Evolutionary conservation across 805 yeast species (phyloP), one percentile per base, ranked within the genome.

Genomic region (Lipomyces sp.): DNA sequence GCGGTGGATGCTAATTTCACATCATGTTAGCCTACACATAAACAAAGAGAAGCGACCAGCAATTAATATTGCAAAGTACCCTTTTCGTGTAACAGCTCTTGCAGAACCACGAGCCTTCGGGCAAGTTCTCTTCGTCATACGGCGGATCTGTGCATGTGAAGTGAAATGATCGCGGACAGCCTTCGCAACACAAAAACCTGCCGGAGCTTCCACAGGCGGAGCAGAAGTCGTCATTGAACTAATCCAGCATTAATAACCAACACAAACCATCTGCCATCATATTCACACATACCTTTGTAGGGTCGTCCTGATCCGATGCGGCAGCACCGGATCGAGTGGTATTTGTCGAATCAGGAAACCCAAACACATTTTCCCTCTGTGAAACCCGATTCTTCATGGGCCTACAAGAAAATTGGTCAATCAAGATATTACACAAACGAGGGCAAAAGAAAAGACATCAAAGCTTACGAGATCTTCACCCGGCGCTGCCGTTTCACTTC

Each of bases 101-200:
- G 70, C 98, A 91, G 59, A 76, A 81, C 98, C 98, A 91, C 55
- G 81, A 84, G 33, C 85, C 96, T 42, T 84, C 95, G 0, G 98
- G 98, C 6, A 87, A 69, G 34, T 76, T 65, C 44, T 77, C 74
- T 37, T 84, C 88, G 59, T 84, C 87, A 31, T 83, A 69, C 0
- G 98, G 98, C 2, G 98, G 98, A 61, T 86, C 84, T 53, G 91
- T 78, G 66, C 98, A 91, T 4, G 86, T 74, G 64, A 93, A 88
- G 65, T 91, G 98, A 68, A 91, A 93, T 1, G 96, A 86, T 61
- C 76, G 77, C 0, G 97, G 96, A 68, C 98, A 91, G 1, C 86
- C 75, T 61, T 91, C 98, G 69, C 98, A 91, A 68, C 98, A 93
- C 22, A 91, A 73, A 61, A 91, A 89, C 24, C 86, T 76, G 11